phyloP scores from a whole-genome alignment of 192 early-diverging fungal genomes.

The Chytriomyces sp. region DNA sequence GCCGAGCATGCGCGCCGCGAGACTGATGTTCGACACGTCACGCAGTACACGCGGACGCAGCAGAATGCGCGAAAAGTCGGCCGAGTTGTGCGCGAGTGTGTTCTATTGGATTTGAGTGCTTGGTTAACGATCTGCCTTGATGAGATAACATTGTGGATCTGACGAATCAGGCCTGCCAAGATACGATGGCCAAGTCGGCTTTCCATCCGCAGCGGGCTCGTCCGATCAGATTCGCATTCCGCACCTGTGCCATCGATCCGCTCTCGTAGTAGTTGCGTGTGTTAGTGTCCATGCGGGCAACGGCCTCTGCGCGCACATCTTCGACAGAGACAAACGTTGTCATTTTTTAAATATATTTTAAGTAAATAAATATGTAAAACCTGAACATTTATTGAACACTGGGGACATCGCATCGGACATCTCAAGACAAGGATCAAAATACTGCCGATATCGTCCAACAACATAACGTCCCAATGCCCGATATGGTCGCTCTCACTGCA shows the following conservation, averaged over 20 bases:
- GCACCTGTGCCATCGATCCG: neutral
- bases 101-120: slow-evolving; percentile 37
- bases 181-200: neutral
- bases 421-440: too few relatives aligned
- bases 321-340: slow-evolving; percentile 5
- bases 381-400: too few relatives aligned
- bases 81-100: slow-evolving; percentile 65
- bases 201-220: neutral
- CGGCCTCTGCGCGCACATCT: slow-evolving; percentile 7
- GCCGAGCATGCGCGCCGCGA: slow-evolving; percentile 33
- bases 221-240: neutral
- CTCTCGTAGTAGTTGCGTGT: slow-evolving; percentile 27
- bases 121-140: too few relatives aligned
- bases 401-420: too few relatives aligned
- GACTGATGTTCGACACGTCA: slow-evolving; percentile 17
- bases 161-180: too few relatives aligned
- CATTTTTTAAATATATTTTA: too few relatives aligned
- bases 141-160: too few relatives aligned
- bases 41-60: slow-evolving; percentile 45
- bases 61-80: slow-evolving; percentile 65
- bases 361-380: too few relatives aligned
- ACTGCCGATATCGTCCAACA: too few relatives aligned
- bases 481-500: too few relatives aligned
- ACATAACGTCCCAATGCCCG: too few relatives aligned
- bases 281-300: neutral